Conservation (phyloP, 2,329 filamentous ascomycete species). For the Colletotrichum cordylinicola region DNA sequence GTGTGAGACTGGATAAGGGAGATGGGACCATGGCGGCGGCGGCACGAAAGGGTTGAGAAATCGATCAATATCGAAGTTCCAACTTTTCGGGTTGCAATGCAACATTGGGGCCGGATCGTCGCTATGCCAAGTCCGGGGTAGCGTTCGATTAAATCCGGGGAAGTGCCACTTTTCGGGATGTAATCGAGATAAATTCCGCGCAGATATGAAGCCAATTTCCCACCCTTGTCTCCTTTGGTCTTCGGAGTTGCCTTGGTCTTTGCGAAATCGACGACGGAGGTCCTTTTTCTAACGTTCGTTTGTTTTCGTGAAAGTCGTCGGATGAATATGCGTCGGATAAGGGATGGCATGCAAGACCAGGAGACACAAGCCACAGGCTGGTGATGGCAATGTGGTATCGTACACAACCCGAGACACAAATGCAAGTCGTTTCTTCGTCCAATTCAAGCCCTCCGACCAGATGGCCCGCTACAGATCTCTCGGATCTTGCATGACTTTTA, state of each 20-base stretch:
- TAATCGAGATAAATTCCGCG: neutral
- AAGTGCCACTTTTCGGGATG: neutral
- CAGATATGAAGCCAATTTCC: neutral
- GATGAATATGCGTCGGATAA: neutral
- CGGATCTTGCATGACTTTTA: conserved; percentile 7
- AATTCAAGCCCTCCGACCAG: neutral
- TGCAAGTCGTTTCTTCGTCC: neutral
- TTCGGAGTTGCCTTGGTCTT: neutral
- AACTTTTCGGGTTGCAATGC: conserved; percentile 27
- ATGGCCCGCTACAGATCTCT: neutral
- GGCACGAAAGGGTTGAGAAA: conserved; percentile 76
- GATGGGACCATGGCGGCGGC: conserved; percentile 63
- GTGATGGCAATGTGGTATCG: neutral
- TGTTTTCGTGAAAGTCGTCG: neutral
- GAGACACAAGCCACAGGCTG: neutral
- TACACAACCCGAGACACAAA: neutral
- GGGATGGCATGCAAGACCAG: neutral
- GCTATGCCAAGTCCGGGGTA: conserved; percentile 16
- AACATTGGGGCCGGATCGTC: conserved; percentile 2
- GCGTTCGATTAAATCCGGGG: conserved; percentile 11
- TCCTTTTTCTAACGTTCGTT: neutral
- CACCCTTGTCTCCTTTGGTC: neutral
- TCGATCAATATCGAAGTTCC: conserved; percentile 78
- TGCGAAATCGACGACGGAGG: neutral
- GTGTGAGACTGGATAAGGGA: conserved; percentile 71